A percentile compares a stretch with the other conserved stretches of the same genome.
phyloP scores from a whole-genome alignment of 2,329 filamentous ascomycete species.

The Fusarium proliferatum region DNA sequence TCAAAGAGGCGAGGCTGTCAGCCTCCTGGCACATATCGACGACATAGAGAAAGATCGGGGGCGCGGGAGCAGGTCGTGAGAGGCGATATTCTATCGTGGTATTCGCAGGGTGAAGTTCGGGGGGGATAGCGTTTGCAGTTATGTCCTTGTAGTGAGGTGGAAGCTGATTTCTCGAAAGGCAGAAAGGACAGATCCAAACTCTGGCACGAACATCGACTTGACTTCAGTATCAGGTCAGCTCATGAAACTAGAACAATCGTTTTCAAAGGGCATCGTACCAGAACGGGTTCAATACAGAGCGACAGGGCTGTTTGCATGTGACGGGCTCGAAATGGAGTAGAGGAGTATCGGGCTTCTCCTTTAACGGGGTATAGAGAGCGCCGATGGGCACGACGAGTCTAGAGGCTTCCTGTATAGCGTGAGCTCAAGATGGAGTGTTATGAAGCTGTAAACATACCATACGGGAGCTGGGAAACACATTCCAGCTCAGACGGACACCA shows the following conservation, averaged over 20 bases:
- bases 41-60: conserved; percentile 87
- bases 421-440: not conserved
- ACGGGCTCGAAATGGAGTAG: conserved; percentile 96
- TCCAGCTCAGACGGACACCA: conserved; percentile 97
- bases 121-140: conserved; percentile 82
- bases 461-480: conserved; percentile 96
- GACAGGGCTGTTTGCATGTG: conserved; percentile 94
- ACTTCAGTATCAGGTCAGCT: conserved; percentile 56
- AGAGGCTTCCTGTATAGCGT: conserved; percentile 79
- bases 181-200: conserved; percentile 92
- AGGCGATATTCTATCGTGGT: conserved; percentile 92
- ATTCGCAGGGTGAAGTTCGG: conserved; percentile 82
- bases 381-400: conserved; percentile 95
- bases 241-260: not conserved
- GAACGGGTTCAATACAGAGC: conserved; percentile 95
- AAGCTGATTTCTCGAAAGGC: conserved; percentile 83
- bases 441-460: conserved; percentile 72
- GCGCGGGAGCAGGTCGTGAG: conserved; percentile 82
- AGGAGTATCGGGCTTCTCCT: conserved; percentile 91
- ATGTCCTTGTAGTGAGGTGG: conserved; percentile 93
- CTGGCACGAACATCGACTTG: conserved; percentile 86
- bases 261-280: conserved; percentile 70
- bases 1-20: conserved; percentile 83
- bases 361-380: conserved; percentile 93
- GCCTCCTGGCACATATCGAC: conserved; percentile 92